phyloP scores from a whole-genome alignment of 306 rosid genomes.

The Cucurbita pepo region DNA sequence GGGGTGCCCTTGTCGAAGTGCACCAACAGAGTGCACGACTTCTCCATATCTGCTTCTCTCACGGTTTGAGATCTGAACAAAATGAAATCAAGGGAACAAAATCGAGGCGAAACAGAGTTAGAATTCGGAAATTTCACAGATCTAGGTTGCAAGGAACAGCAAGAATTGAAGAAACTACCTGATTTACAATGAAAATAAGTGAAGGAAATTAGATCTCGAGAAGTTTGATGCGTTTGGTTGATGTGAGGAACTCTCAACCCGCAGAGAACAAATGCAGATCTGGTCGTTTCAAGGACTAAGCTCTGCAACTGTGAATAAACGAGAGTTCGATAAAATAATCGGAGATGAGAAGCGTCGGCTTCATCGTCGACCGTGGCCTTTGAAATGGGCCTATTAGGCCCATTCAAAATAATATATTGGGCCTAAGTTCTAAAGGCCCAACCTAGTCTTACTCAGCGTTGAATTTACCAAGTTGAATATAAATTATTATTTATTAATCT shows the following conservation, averaged over 20 bases:
- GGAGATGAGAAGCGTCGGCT: neutral
- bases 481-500: too few relatives aligned
- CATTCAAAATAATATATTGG: neutral
- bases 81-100: neutral
- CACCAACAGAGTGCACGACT: slow-evolving; percentile 72
- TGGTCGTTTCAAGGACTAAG: slow-evolving; percentile 1
- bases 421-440: neutral
- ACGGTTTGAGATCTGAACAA: slow-evolving; percentile 7
- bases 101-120: neutral
- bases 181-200: neutral
- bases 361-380: neutral
- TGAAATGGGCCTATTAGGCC: neutral
- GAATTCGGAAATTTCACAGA: slow-evolving; percentile 1
- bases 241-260: neutral
- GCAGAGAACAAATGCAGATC: slow-evolving; percentile 3
- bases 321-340: neutral
- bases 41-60: slow-evolving; percentile 36
- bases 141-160: neutral
- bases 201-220: neutral
- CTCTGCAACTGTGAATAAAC: neutral
- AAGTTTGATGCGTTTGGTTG: neutral
- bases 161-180: neutral
- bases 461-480: too few relatives aligned
- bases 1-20: slow-evolving; percentile 93
- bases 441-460: too few relatives aligned